Evolutionary conservation across 768 basidiomycete genomes (phyloP), one percentile per base, ranked within the genome.

Genomic region (Crepidotus variabilis): DNA sequence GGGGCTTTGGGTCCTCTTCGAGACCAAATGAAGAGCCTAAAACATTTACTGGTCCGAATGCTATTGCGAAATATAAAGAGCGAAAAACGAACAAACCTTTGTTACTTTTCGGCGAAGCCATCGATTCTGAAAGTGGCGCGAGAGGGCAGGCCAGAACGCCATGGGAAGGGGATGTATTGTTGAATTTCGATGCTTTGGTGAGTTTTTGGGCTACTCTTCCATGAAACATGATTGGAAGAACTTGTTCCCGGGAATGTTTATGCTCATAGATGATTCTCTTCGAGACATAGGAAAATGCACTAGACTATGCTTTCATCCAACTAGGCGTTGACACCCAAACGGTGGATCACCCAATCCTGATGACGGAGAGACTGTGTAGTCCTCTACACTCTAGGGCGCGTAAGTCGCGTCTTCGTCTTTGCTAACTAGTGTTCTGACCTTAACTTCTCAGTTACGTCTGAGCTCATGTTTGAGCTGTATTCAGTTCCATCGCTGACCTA

Each of bases 381-480:
- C 94, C 94, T 0, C 69, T 95, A 20, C 92, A 95, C 70, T 97
- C 93, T 2, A 78, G 97, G 66, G 82, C 87, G 45, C 68, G 95
- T 96, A 68, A 54, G 92, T 81, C 16, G 18, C 47, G 2, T 21
- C 43, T 1, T 46, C 47, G 52, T 21, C 4, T 20, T 32, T 56
- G 62, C 23, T 23, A 24, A 20, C 22, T 47, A 55, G 52, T 24
- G 55, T 45, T 50, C 34, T 46, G 50, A 24, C 43, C 35, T 28
- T 51, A 2, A 6, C 33, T 24, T 21, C 46, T 46, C 64, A 95
- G 93, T 97, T 54, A 96, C 94, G 8, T 94, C 94, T 0, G 97
- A 99, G 66, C 85, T 99, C 28, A 84, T 99, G 72, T 99, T 99
- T 66, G 97, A 99, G 72, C 80, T 86, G 47, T 99, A 98, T 67